Conservation (phyloP, 2,329 filamentous ascomycete genomes). For the Stromatinia cepivora region DNA sequence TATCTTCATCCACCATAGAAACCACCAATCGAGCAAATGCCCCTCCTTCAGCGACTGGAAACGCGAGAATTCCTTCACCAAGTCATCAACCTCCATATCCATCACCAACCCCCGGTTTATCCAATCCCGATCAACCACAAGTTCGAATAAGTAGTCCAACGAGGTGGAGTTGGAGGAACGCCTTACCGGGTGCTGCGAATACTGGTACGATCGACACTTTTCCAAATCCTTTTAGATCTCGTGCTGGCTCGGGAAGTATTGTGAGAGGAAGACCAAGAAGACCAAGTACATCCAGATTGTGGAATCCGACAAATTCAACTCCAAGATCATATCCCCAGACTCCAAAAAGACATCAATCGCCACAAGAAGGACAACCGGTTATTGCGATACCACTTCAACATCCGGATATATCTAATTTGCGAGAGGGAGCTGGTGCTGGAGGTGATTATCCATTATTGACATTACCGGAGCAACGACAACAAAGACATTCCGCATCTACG, state of each 20-base stretch:
- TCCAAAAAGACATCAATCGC: slow-evolving; percentile 27
- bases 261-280: slow-evolving; percentile 31
- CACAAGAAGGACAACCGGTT: slow-evolving; percentile 27
- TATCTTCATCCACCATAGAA: slow-evolving; percentile 31
- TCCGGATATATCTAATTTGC: slow-evolving; percentile 35
- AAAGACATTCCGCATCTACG: slow-evolving; percentile 49
- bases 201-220: background rate
- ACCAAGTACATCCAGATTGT: slow-evolving; percentile 47
- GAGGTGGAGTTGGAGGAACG: slow-evolving; percentile 41
- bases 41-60: slow-evolving; percentile 30
- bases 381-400: slow-evolving; percentile 40
- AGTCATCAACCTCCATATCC: slow-evolving; percentile 39
- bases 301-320: slow-evolving; percentile 62
- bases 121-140: slow-evolving; percentile 31
- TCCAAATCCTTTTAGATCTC: slow-evolving; percentile 35
- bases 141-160: slow-evolving; percentile 49
- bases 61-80: slow-evolving; percentile 37
- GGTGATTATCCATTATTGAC: slow-evolving; percentile 53
- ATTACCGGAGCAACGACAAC: slow-evolving; percentile 57
- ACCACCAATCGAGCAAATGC: slow-evolving; percentile 22
- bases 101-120: slow-evolving; percentile 25
- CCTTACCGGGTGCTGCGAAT: slow-evolving; percentile 33
- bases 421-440: slow-evolving; percentile 34
- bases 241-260: slow-evolving; percentile 34
- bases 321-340: slow-evolving; percentile 44